Evolutionary conservation across 805 yeast species (phyloP).

Genomic region (Candida chilensis): DNA sequence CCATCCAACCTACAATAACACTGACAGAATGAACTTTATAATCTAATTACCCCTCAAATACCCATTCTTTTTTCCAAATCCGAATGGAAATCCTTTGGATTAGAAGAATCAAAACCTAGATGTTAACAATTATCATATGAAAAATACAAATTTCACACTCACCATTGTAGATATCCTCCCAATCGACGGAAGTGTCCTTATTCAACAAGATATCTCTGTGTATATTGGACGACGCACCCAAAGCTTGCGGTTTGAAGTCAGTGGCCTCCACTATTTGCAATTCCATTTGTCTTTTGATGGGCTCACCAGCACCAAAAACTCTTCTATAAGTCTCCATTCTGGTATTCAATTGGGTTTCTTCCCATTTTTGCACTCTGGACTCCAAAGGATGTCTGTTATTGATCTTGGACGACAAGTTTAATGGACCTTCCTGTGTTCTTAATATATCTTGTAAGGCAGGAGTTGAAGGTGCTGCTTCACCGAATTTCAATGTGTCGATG

Average conservation of each 20-base stretch:
- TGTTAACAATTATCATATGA: slow-evolving; percentile 4
- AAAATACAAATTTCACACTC: slow-evolving; percentile 5
- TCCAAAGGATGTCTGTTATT: slow-evolving; percentile 86
- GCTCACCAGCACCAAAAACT: slow-evolving; percentile 88
- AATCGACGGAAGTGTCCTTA: slow-evolving; percentile 70
- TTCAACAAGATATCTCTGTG: slow-evolving; percentile 75
- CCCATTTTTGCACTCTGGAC: slow-evolving; percentile 70
- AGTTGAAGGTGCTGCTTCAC: slow-evolving; percentile 53
- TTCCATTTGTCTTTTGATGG: slow-evolving; percentile 89
- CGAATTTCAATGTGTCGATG: slow-evolving; percentile 43
- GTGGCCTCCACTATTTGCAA: slow-evolving; percentile 59
- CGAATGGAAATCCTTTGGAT: slow-evolving; percentile 51
- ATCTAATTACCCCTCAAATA: slow-evolving; percentile 23
- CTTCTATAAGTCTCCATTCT: slow-evolving; percentile 74
- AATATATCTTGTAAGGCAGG: slow-evolving; percentile 65
- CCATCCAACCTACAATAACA: too few relatives aligned
- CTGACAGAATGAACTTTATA: too few relatives aligned
- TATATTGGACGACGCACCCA: slow-evolving; percentile 50
- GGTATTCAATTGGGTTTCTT: slow-evolving; percentile 57
- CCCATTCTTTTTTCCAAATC: slow-evolving; percentile 64
- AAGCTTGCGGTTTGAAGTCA: slow-evolving; percentile 56
- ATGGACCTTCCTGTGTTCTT: slow-evolving; percentile 58
- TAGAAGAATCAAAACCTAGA: slow-evolving; percentile 26
- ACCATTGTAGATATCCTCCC: slow-evolving; percentile 87
- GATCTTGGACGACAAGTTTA: slow-evolving; percentile 47